phyloP scores from a whole-genome alignment of 768 basidiomycete genomes.

The Pleurotus djamor region DNA sequence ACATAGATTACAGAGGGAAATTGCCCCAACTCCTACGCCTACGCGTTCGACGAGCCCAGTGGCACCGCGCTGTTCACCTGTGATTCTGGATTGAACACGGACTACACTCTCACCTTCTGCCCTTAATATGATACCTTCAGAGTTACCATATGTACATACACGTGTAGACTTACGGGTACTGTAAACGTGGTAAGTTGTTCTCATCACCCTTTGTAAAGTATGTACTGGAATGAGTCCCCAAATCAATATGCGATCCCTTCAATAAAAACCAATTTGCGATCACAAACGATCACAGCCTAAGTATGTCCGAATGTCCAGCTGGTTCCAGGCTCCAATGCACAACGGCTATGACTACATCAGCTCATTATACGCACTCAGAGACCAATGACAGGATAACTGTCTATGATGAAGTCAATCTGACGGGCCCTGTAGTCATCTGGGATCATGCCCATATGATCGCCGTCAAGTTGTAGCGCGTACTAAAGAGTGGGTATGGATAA shows the following conservation, averaged over 20 bases:
- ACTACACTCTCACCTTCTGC: slow-evolving; percentile 52
- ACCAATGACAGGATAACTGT: no score
- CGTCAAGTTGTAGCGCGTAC: slow-evolving; percentile 24
- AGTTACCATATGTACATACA: not conserved
- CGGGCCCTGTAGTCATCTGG: slow-evolving; percentile 22
- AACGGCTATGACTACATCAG: no score
- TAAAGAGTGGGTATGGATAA: not conserved
- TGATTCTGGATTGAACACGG: slow-evolving; percentile 30
- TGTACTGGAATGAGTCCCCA: no score
- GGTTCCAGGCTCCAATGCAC: no score
- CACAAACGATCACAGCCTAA: no score
- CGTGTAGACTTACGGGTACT: no score
- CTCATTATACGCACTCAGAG: no score
- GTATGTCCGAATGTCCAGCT: no score
- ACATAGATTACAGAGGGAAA: slow-evolving; percentile 22
- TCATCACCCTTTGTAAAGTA: no score
- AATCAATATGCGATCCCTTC: no score
- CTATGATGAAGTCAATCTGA: slow-evolving; percentile 20
- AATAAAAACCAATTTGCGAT: no score
- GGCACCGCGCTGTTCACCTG: slow-evolving; percentile 56
- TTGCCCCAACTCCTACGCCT: slow-evolving; percentile 49
- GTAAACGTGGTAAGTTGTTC: no score
- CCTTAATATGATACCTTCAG: slow-evolving; percentile 20
- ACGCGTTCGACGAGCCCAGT: slow-evolving; percentile 54
- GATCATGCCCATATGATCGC: slow-evolving; percentile 20